Evolutionary conservation across 148 eudicot species (phyloP).

Genomic region (Polygonum maritimum): DNA sequence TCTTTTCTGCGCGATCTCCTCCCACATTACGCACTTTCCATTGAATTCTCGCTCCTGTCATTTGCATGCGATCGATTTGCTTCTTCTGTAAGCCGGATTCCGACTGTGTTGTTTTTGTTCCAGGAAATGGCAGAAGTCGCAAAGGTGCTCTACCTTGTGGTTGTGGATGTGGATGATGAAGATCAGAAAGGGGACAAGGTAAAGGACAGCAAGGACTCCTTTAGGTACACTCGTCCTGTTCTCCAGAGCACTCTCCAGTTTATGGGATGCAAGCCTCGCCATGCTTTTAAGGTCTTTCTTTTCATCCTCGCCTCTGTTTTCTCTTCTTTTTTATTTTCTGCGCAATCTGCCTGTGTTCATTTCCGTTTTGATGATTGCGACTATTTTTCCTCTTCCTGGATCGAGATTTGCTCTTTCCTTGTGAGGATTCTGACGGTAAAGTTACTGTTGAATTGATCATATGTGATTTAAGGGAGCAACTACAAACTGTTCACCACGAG

Average conservation of each 20-base stretch:
- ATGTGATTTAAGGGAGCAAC: not conserved
- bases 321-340: not conserved
- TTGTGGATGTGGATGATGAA: constrained; percentile 46
- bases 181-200: not conserved
- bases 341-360: not conserved
- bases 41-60: not conserved
- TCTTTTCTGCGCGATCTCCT: not conserved
- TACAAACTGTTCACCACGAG: not conserved
- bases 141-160: constrained; percentile 73
- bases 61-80: not conserved
- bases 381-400: not conserved
- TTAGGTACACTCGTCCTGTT: constrained; percentile 83
- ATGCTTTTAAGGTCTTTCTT: constrained; percentile 72
- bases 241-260: constrained; percentile 90
- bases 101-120: not conserved
- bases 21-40: not conserved
- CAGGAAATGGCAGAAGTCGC: constrained; percentile 53
- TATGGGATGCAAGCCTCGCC: constrained; percentile 98
- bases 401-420: not conserved
- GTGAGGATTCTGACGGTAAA: not conserved
- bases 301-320: not conserved
- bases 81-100: not conserved
- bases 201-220: constrained; percentile 33
- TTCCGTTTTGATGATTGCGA: not conserved
- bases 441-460: not conserved